Evolutionary conservation across 768 basidiomycete genomes (phyloP).

Genomic region (Tulasnella sp.): DNA sequence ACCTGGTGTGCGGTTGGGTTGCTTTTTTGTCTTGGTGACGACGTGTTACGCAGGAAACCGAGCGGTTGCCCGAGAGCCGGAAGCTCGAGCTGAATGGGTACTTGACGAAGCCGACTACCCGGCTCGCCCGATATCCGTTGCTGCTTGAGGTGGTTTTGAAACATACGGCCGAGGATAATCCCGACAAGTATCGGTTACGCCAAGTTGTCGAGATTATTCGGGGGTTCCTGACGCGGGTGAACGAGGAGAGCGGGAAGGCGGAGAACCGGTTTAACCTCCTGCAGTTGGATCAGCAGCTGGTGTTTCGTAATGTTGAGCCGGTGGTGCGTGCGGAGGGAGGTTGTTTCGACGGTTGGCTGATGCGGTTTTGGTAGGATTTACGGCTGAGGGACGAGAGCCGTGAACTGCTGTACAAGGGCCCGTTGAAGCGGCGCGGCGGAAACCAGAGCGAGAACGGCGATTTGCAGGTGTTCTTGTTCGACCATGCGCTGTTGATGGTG

Average conservation of each 20-base stretch:
- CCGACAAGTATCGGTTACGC: slow-evolving; percentile 66
- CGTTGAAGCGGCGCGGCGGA: slow-evolving; percentile 71
- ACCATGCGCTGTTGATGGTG: slow-evolving; percentile 90
- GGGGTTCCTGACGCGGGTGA: slow-evolving; percentile 78
- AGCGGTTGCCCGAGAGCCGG: slow-evolving; percentile 85
- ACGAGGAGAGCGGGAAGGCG: slow-evolving; percentile 84
- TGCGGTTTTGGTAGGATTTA: slow-evolving; percentile 46
- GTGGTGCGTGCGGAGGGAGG: slow-evolving; percentile 44
- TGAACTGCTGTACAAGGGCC: slow-evolving; percentile 83
- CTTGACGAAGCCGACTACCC: slow-evolving; percentile 93
- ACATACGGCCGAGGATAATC: slow-evolving; percentile 79
- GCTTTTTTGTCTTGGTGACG: neutral
- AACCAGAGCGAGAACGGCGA: slow-evolving; percentile 70
- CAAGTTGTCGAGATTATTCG: slow-evolving; percentile 66
- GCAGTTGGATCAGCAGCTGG: slow-evolving; percentile 83
- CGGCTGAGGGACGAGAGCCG: slow-evolving; percentile 76
- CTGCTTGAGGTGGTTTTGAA: slow-evolving; percentile 85
- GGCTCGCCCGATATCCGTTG: slow-evolving; percentile 92
- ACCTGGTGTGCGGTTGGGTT: neutral
- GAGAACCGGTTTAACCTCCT: slow-evolving; percentile 94
- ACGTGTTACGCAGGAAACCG: slow-evolving; percentile 50
- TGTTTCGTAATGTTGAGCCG: slow-evolving; percentile 80
- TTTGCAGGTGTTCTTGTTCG: slow-evolving; percentile 87
- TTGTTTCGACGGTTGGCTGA: neutral
- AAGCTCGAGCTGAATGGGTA: slow-evolving; percentile 97